Evolutionary conservation across 805 yeast species (phyloP), one percentile per base, ranked within the genome.

Genomic region (Deakozyma indianensis): DNA sequence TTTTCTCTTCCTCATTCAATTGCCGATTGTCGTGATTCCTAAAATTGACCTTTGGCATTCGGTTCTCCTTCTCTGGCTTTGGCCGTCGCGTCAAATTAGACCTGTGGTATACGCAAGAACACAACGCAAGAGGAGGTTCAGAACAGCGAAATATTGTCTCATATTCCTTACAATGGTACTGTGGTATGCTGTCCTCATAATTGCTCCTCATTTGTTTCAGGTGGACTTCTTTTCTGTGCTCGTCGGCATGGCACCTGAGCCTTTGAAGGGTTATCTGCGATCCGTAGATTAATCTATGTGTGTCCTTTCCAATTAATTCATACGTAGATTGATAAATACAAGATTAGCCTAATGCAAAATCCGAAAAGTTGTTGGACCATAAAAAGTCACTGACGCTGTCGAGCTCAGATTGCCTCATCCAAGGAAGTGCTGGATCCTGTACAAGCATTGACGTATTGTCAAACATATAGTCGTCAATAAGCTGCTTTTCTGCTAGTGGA

Each of bases 31-130:
- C 51, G 69, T 74, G 46, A 67, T 86, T 54, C 97, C 97, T 57
- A 72, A 74, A 57, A 67, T 86, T 59, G 96, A 88, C 67, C 80
- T 80, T 69, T 79, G 87, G 83, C 97, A 88, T 64, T 83, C 95
- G 27, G 74, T 84, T 55, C 83, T 87, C 88, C 71, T 88, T 64
- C 83, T 88, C 75, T 88, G 97, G 97, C 77, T 88, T 67, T 81
- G 81, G 63, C 96, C 96, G 52, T 73, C 84, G 48, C 75, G 83
- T 66, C 84, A 79, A 67, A 81, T 80, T 56, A 79, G 87, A 70
- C 84, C 94, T 50, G 94, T 94, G 55, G 79, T 83, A 58, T 78
- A 80, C 60, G 78, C 92, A n/a, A 70, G 81, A 68, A 81, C 80
- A 60, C 92, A 81, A 65, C 81, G 86, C 28, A 75, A 45, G 3